Conservation (phyloP, 495 filamentous ascomycete species). For the Lepraria neglecta region DNA sequence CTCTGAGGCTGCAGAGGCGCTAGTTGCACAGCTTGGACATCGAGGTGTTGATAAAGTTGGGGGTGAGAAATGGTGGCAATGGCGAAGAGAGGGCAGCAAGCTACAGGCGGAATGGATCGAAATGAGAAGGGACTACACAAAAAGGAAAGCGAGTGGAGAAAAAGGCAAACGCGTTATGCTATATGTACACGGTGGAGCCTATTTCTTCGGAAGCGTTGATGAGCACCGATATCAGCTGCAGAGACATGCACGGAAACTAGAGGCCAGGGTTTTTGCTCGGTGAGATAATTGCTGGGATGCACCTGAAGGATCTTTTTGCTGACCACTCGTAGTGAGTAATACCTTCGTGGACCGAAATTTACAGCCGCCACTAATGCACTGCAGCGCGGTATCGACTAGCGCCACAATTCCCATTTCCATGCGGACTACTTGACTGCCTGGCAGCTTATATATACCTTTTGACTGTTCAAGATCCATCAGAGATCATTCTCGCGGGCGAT, state of each 20-base stretch:
- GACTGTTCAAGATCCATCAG: conserved; percentile 61
- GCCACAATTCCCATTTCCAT: conserved; percentile 93
- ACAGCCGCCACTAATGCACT: conserved; percentile 6
- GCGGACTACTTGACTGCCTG: conserved; percentile 80
- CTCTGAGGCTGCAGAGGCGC: conserved; percentile 50
- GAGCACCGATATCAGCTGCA: conserved; percentile 96
- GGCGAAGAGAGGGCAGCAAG: conserved; percentile 58
- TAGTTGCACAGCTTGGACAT: conserved; percentile 67
- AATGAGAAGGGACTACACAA: conserved; percentile 75
- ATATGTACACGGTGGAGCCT: conserved; percentile 83
- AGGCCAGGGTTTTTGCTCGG: conserved; percentile 79
- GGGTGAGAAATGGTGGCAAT: conserved; percentile 89
- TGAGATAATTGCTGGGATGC: conserved; percentile 20
- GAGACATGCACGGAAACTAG: conserved; percentile 86
- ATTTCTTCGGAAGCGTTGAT: conserved; percentile 86
- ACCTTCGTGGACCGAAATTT: background rate
- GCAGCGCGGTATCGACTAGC: conserved; percentile 73
- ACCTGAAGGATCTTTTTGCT: conserved; percentile 19
- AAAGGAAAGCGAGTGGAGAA: conserved; percentile 53
- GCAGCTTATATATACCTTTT: conserved; percentile 81
- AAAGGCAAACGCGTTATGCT: conserved; percentile 74
- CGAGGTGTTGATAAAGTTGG: conserved; percentile 68
- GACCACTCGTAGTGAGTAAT: conserved; percentile 37
- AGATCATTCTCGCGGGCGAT: conserved; percentile 80
- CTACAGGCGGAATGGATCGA: conserved; percentile 90